These are phyloP conservation scores for Gossypium gossypioides DNA, from an alignment of 441 rosid species.

Conservation along the genomic window DNA sequence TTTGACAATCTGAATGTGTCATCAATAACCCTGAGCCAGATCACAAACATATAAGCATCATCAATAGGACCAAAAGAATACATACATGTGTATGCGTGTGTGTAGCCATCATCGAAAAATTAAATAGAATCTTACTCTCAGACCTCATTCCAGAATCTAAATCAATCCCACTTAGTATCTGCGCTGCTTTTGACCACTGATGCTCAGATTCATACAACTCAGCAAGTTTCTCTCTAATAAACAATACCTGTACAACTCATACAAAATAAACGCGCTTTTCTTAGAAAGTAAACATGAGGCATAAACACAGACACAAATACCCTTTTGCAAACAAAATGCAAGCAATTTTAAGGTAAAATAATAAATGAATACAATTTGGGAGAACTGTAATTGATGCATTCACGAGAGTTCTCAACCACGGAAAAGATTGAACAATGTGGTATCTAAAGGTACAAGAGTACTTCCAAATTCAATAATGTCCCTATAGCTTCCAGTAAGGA, in stretches of 20 bases:
- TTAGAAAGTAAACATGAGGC: neutral
- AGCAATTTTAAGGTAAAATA: neutral
- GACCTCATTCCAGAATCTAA: constrained; percentile 96
- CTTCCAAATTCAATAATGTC: neutral
- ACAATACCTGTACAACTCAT: constrained; percentile 46
- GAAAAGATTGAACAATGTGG: neutral
- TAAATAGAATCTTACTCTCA: constrained; percentile 18
- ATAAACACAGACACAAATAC: too few relatives aligned
- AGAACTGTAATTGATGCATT: neutral
- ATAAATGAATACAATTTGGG: neutral
- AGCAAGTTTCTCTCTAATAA: constrained; percentile 93
- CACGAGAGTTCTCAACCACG: neutral
- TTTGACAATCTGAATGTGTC: constrained; percentile 78
- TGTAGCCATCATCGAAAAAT: neutral
- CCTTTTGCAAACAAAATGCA: too few relatives aligned
- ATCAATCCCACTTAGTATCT: constrained; percentile 98
- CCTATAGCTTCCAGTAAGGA: neutral
- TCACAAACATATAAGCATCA: constrained; percentile 10
- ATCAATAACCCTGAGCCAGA: constrained; percentile 62
- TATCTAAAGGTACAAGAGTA: neutral
- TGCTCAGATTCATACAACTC: constrained; percentile 84
- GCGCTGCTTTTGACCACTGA: constrained; percentile 96
- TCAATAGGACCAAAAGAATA: neutral
- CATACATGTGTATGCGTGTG: neutral
- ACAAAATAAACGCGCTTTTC: neutral